Conservation (phyloP, 495 filamentous ascomycete genomes). For the Rusavskia elegans region DNA sequence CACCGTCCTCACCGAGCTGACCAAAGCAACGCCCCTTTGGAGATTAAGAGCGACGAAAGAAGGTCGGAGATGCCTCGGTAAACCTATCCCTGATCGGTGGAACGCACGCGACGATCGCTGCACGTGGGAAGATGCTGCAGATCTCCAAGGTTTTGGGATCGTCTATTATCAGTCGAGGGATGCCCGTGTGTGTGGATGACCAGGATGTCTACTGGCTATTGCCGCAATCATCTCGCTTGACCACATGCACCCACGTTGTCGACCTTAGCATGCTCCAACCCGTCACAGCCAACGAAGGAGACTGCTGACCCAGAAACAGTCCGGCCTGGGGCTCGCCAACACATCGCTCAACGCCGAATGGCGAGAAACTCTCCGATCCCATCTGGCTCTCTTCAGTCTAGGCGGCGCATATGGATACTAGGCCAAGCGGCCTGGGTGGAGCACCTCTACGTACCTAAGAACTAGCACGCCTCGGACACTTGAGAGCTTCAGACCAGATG, state of each 20-base stretch:
- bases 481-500: not conserved
- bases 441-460: not conserved
- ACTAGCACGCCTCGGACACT: not conserved
- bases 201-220: not conserved
- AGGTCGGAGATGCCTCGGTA: too few relatives aligned
- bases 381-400: not conserved
- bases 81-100: not conserved
- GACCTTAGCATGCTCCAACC: not conserved
- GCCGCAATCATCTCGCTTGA: not conserved
- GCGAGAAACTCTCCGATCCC: not conserved
- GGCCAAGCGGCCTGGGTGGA: not conserved
- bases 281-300: not conserved
- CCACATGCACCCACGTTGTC: not conserved
- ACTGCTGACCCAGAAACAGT: not conserved
- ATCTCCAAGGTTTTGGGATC: not conserved
- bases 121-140: not conserved
- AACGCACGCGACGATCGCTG: not conserved
- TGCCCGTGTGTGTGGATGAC: not conserved
- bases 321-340: not conserved
- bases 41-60: not conserved
- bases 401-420: not conserved
- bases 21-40: too few relatives aligned
- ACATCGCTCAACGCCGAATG: not conserved
- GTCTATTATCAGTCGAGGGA: not conserved
- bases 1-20: not conserved